Base-by-base conservation (phyloP, 495 filamentous ascomycete species). In the Xylaria venustula region DNA sequence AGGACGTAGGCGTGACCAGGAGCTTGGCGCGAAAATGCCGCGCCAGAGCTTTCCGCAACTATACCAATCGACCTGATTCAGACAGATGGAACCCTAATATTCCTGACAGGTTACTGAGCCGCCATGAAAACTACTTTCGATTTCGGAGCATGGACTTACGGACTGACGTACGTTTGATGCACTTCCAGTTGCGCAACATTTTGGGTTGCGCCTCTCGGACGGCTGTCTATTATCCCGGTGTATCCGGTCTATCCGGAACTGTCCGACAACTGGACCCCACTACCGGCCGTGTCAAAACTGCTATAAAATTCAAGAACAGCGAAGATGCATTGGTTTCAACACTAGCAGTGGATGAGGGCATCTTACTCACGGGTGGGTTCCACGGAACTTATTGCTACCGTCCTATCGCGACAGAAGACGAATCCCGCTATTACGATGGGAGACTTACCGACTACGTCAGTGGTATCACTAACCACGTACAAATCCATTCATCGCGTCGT, bases 161-260 rank as follows among this genome's bases (percentile, higher is more conserved):
- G 36, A 81, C 83, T 26, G 81, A 85, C 42, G 82, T 90, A 19
- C 81, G 82, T 26, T 75, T 93, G 23, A 78, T 88, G 36, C 93
- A 97, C 72, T 97, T 96, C 65, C 93, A 98, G 66, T 83, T 97
- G 15, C 90, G 93, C 48, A 93, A 96, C 69, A 74, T 94, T 1
- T 79, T 98, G 59, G 87, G 87, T 2, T 83, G 86, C 49, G 83
- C 86, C 17, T 89, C 88, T 9, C 87, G 87, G 42, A 88, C 89
- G 48, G 86, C 90, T 48, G 76, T 90, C 40, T 92, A 89, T 72
- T 97, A 95, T 71, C 86, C 91, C 25, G 80, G 80, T 25, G 7
- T 36, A 36, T 32, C 91, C 25, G 80, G 80, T 25, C 3, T 36
- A 36, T 32, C 49, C 58, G 83, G 80, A 17, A 81, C 81, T 52